Conservation (phyloP, 331 rosid genomes). For the Acacia concinna region DNA sequence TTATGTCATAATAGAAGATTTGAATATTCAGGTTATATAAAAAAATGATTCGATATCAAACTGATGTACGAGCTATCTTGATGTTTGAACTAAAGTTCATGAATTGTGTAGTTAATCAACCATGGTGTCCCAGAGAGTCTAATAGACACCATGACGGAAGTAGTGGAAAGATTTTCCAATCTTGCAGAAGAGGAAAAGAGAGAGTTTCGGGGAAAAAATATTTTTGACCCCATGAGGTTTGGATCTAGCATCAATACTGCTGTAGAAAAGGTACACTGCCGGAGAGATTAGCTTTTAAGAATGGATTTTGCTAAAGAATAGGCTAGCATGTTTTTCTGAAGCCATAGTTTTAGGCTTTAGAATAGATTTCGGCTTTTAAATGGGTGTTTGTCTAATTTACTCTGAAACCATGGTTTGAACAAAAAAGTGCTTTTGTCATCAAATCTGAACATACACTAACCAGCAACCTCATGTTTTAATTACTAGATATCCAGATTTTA, state of each 20-base stretch:
- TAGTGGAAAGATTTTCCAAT: background rate
- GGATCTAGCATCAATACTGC: constrained; percentile 16
- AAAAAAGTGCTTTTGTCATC: too few species aligned
- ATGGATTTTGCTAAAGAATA: too few species aligned
- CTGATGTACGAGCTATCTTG: background rate
- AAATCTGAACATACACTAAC: too few species aligned
- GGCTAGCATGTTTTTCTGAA: too few species aligned
- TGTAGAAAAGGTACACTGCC: background rate
- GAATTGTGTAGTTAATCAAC: constrained; percentile 29
- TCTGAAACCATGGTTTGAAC: too few species aligned
- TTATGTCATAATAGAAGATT: too few species aligned
- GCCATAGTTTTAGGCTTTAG: too few species aligned
- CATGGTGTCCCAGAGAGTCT: constrained; percentile 34
- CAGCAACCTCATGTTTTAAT: too few species aligned
- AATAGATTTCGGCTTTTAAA: too few species aligned
- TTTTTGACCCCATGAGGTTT: background rate
- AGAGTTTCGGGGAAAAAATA: background rate
- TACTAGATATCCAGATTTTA: too few species aligned
- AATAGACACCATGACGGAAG: background rate
- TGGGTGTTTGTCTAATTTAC: too few species aligned
- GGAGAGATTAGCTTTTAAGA: background rate
- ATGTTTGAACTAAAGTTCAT: background rate
- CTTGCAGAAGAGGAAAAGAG: constrained; percentile 16
- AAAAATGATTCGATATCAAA: background rate
- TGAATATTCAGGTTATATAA: background rate